These are phyloP conservation scores for Chalaropsis thielavioides DNA, from an alignment of 2,329 filamentous ascomycete species.

Conservation along the genomic window DNA sequence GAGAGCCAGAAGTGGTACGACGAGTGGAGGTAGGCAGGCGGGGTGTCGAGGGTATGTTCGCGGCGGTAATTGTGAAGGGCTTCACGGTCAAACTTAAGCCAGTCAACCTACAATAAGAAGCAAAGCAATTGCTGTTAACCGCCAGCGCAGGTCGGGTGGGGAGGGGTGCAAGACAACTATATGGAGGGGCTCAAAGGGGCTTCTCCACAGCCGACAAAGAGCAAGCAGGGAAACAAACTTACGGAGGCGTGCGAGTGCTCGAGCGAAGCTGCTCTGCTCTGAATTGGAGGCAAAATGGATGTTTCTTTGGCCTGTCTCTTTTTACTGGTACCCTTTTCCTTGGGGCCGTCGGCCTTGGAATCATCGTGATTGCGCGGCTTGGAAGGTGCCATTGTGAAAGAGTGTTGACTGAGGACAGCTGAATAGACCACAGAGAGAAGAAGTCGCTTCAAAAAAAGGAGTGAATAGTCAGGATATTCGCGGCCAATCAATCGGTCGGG, in stretches of 20 bases:
- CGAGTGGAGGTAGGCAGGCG: conserved; percentile 49
- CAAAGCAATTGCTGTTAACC: not conserved
- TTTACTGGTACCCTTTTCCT: conserved; percentile 26
- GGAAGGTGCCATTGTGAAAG: conserved; percentile 30
- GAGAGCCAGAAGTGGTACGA: conserved; percentile 48
- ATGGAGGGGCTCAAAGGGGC: not conserved
- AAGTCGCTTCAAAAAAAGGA: not conserved
- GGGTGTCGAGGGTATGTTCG: conserved; percentile 55
- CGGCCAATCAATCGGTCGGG: not conserved
- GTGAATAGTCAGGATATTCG: not conserved
- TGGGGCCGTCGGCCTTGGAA: conserved; percentile 28
- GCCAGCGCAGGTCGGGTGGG: not conserved
- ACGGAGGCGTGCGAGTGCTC: conserved; percentile 15
- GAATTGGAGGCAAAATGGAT: conserved; percentile 12
- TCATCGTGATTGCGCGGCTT: conserved; percentile 36
- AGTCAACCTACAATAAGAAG: conserved; percentile 38
- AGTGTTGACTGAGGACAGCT: not conserved
- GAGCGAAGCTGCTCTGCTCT: conserved; percentile 12
- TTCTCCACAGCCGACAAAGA: not conserved
- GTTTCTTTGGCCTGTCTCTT: conserved; percentile 30
- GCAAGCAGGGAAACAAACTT: conserved; percentile 6
- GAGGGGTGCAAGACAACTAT: not conserved
- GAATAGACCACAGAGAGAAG: not conserved
- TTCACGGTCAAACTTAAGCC: conserved; percentile 51
- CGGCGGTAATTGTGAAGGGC: conserved; percentile 63